Conservation (phyloP, 768 basidiomycete genomes). For the Suillus clintonianus region DNA sequence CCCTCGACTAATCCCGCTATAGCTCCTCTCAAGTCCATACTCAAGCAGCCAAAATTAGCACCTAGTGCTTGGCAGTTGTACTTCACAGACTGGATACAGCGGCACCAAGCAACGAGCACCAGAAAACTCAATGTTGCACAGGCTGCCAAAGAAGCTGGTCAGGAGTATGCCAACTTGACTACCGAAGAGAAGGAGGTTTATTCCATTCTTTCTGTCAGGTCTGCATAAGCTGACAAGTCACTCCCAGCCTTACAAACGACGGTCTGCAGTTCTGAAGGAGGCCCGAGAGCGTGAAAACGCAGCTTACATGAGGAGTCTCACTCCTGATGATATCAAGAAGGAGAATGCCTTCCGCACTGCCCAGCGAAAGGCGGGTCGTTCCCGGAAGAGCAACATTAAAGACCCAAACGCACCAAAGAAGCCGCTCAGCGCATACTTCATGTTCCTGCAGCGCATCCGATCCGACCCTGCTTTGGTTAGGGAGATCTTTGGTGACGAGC, state of each 20-base stretch:
- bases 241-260: constrained; percentile 78
- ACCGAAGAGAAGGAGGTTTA: constrained; percentile 82
- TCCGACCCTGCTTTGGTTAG: constrained; percentile 72
- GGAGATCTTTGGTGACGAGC: constrained; percentile 86
- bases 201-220: constrained; percentile 27
- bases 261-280: constrained; percentile 84
- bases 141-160: constrained; percentile 91
- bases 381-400: constrained; percentile 91
- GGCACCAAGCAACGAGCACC: constrained; percentile 74
- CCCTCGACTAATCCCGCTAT: constrained; percentile 27
- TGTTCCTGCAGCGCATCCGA: constrained; percentile 91
- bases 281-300: constrained; percentile 79
- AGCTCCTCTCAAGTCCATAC: constrained; percentile 73
- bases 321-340: constrained; percentile 91
- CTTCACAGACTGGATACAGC: constrained; percentile 93
- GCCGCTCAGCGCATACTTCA: constrained; percentile 91
- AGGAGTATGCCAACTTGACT: constrained; percentile 80
- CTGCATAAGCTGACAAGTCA: constrained; percentile 11
- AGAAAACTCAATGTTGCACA: constrained; percentile 94
- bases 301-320: constrained; percentile 84
- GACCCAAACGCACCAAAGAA: constrained; percentile 98
- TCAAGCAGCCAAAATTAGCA: constrained; percentile 88
- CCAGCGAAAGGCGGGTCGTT: constrained; percentile 91
- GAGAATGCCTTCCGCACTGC: constrained; percentile 92
- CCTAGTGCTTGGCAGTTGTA: constrained; percentile 96